phyloP scores from a whole-genome alignment of 2,329 filamentous ascomycete species.

The Ceratocystiopsis minuta region DNA sequence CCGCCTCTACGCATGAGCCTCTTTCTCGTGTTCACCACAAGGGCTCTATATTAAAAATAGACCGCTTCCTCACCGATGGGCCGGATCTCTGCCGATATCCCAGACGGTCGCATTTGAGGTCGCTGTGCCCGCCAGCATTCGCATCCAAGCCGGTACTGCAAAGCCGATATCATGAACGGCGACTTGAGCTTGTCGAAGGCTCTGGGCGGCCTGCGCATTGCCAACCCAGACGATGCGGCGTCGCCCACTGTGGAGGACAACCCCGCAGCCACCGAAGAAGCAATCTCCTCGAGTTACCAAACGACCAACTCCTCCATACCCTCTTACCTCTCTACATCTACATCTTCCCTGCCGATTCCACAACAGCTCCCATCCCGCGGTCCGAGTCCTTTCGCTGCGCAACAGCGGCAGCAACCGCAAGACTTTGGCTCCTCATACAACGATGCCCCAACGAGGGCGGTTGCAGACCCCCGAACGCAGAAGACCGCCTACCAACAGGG shows the following conservation, averaged over 20 bases:
- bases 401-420: neutral
- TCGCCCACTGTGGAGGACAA: constrained; percentile 2
- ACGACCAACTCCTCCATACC: too few species aligned
- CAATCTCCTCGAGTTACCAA: too few species aligned
- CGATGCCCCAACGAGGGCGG: constrained; percentile 12
- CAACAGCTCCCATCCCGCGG: constrained; percentile 5
- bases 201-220: constrained; percentile 85
- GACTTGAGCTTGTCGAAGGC: constrained; percentile 85
- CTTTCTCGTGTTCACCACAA: too few species aligned
- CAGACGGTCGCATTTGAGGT: too few species aligned
- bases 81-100: too few species aligned
- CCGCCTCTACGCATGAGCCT: too few species aligned
- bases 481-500: neutral
- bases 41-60: too few species aligned
- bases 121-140: too few species aligned
- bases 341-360: constrained; percentile 1
- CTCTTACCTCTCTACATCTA: too few species aligned
- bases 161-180: constrained; percentile 52
- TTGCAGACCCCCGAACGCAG: constrained; percentile 6
- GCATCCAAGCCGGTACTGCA: too few species aligned
- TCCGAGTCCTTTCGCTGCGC: constrained; percentile 3
- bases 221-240: constrained; percentile 63
- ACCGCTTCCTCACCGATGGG: too few species aligned
- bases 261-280: neutral
- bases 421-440: constrained; percentile 11